Evolutionary conservation across 345 rosid genomes (phyloP).

Genomic region (Populus davidiana): DNA sequence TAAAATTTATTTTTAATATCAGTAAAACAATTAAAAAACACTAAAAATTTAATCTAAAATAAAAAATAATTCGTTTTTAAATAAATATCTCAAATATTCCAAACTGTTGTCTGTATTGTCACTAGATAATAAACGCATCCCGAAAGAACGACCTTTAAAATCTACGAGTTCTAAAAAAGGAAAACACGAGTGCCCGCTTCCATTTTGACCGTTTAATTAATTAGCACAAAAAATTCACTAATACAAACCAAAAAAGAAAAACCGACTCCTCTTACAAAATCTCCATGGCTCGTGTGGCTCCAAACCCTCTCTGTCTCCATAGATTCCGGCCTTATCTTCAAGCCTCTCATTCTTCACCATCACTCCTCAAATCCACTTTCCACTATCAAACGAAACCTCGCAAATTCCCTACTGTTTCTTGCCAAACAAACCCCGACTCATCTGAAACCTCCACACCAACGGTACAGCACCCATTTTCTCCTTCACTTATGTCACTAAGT

Average conservation of each 20-base stretch:
- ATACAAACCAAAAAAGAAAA: background rate
- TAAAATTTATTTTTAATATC: too few relatives aligned
- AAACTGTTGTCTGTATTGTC: too few relatives aligned
- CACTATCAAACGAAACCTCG: conserved; percentile 8
- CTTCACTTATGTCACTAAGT: background rate
- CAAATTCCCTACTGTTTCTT: conserved; percentile 28
- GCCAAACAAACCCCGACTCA: conserved; percentile 40
- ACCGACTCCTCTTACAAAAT: background rate
- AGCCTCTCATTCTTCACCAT: background rate
- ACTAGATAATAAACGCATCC: too few relatives aligned
- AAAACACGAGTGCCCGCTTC: background rate
- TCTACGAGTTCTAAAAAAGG: too few relatives aligned
- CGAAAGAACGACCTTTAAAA: too few relatives aligned
- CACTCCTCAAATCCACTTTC: conserved; percentile 10
- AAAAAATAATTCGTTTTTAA: too few relatives aligned
- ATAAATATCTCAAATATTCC: too few relatives aligned
- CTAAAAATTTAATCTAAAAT: too few relatives aligned
- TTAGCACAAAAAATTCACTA: background rate
- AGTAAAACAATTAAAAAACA: too few relatives aligned
- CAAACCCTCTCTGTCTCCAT: conserved; percentile 38
- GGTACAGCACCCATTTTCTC: conserved; percentile 3
- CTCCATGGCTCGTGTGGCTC: conserved; percentile 37
- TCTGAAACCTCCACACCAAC: conserved; percentile 24
- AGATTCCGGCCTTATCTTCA: conserved; percentile 34
- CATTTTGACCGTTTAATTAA: background rate